Base-by-base conservation (phyloP, 768 basidiomycete genomes). In the Boletus rubroflammeus region DNA sequence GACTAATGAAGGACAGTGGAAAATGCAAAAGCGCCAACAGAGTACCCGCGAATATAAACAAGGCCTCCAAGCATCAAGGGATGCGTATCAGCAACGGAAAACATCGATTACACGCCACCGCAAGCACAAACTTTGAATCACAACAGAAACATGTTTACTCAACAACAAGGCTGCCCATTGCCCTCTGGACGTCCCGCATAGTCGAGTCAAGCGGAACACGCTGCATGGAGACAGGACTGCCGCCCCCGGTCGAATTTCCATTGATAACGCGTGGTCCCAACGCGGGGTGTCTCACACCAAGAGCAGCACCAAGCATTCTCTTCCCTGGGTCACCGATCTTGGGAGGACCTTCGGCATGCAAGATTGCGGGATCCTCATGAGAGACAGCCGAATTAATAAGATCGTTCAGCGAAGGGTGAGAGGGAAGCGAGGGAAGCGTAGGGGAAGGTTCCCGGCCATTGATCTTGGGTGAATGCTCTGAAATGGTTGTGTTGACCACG, bases 311-410 rank as follows among this genome's bases (percentile, higher is more conserved):
- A 23, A 93, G 78, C 90, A 93, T 93, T 64, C 91, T 78, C 75
- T 90, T 90, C 38, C 88, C 91, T 31, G 91, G 88, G 70, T 93
- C 89, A 34, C 91, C 91, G 62, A 93, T 91, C 64, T 86, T 81
- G 21, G 90, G 90, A n/a, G 84, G 85, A n/a, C 70, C 65, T 40
- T 69, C 67, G 3, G 72, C 70, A 19, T 73, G 69, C 47, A 89
- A 67, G 55, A 89, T 86, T 1, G 88, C 86, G 19, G 88, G 86
- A 68, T 90, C 87, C 17, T 80, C 71, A 50, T 72, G 67, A 25
- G 81, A 69, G 41, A 79, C 84, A 7, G 82, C 77, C 5, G 88
- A 90, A 62, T 77, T 89, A 69, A 93, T 93, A 60, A 93, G 80
- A 38, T 90, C 80, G 68, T 90, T 91, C 62, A 93, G 76, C 8